Conservation (phyloP, 768 basidiomycete genomes). For the Chalciporus pseudorubinellus region DNA sequence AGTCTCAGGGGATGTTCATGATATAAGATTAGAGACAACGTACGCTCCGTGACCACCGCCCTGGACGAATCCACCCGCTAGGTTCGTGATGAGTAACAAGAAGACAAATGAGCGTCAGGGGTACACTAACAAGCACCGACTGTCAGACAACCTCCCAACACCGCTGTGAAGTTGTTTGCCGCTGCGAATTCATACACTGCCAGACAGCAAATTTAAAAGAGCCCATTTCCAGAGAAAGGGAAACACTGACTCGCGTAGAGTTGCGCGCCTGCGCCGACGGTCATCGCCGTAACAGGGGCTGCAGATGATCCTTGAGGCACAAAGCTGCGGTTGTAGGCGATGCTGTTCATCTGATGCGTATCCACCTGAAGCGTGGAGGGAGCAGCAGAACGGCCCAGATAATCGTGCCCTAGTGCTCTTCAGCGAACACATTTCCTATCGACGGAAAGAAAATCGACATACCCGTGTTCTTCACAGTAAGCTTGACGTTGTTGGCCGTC, state of each 20-base stretch:
- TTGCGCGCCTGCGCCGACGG: conserved; percentile 15
- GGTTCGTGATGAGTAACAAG: not conserved
- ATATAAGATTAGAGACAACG: not conserved
- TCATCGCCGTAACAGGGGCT: conserved; percentile 8
- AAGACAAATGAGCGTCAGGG: no score
- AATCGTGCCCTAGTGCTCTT: conserved; percentile 19
- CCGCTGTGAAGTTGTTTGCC: not conserved
- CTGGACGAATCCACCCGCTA: conserved; percentile 47
- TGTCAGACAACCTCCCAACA: not conserved
- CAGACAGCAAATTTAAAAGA: not conserved
- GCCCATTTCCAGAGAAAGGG: not conserved
- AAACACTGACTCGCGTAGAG: conserved; percentile 7
- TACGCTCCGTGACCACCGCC: conserved; percentile 47
- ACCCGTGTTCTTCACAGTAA: conserved; percentile 26
- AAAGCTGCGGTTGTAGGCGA: no score
- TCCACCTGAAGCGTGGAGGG: conserved; percentile 24
- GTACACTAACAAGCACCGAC: conserved; percentile 18
- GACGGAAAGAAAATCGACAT: not conserved
- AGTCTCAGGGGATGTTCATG: not conserved
- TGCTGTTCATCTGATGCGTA: conserved; percentile 15
- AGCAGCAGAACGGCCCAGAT: conserved; percentile 21
- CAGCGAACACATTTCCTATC: not conserved
- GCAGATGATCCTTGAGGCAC: conserved; percentile 18
- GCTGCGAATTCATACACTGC: not conserved
- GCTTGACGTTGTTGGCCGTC: conserved; percentile 16